Conservation (phyloP, 805 yeast genomes). For the Metschnikowia gruessii region DNA sequence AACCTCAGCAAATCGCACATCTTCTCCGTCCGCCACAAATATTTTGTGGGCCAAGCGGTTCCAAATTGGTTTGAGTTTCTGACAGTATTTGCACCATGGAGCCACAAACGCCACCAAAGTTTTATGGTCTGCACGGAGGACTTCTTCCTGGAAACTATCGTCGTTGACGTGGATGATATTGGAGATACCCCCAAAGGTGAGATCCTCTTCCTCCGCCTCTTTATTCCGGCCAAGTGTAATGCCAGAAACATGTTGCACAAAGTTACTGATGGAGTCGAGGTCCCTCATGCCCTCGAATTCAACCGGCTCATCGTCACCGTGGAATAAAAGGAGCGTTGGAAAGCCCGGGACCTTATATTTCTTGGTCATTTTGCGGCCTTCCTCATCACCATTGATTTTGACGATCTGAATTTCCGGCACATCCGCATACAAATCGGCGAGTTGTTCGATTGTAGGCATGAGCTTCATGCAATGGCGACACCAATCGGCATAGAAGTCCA, state of each 20-base stretch:
- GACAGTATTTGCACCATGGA: constrained; percentile 60
- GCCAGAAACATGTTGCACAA: constrained; percentile 42
- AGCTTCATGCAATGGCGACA: constrained; percentile 64
- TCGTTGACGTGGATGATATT: constrained; percentile 12
- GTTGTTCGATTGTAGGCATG: constrained; percentile 41
- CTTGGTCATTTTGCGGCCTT: constrained; percentile 47
- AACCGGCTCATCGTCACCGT: constrained; percentile 48
- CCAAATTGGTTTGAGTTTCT: constrained; percentile 50
- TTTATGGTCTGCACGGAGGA: constrained; percentile 29
- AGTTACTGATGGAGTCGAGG: constrained; percentile 49
- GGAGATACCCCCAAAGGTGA: not conserved
- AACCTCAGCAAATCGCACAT: constrained; percentile 41
- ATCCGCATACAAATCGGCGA: constrained; percentile 30
- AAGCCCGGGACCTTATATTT: constrained; percentile 56
- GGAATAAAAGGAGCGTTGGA: constrained; percentile 63
- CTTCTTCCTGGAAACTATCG: constrained; percentile 40
- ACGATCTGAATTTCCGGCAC: constrained; percentile 45
- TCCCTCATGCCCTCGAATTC: constrained; percentile 57
- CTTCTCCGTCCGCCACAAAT: constrained; percentile 34
- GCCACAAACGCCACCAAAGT: constrained; percentile 56
- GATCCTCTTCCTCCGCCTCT: constrained; percentile 1
- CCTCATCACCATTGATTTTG: constrained; percentile 58
- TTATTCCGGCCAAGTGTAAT: constrained; percentile 14
- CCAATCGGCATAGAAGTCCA: constrained; percentile 63
- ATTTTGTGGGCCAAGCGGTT: constrained; percentile 48